Percentiles rank a stretch among this genome's conserved stretches.
These are phyloP conservation scores for Leccinellum rugosiceps DNA, from an alignment of 768 basidiomycete genomes.

Conservation along the genomic window DNA sequence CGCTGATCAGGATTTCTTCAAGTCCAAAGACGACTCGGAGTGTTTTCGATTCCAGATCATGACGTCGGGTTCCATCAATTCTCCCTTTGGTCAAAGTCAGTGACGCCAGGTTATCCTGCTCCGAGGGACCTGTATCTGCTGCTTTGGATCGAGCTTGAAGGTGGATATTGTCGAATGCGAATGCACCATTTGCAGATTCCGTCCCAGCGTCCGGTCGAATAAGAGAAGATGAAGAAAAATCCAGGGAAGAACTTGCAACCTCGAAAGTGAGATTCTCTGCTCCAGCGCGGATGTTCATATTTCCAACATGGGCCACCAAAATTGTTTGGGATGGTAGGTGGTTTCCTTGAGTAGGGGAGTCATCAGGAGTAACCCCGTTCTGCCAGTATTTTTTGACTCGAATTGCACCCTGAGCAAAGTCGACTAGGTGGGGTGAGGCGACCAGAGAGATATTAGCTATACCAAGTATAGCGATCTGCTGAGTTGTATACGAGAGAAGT, in stretches of 20 bases:
- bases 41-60: conserved; percentile 40
- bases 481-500: conserved; percentile 8
- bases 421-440: conserved; percentile 57
- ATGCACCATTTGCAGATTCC: conserved; percentile 45
- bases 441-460: conserved; percentile 40
- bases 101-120: conserved; percentile 61
- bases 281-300: conserved; percentile 55
- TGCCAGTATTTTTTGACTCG: conserved; percentile 44
- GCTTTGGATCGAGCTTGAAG: conserved; percentile 54
- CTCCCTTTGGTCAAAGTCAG: conserved; percentile 47
- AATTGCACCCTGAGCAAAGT: conserved; percentile 53
- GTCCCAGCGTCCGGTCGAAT: conserved; percentile 18
- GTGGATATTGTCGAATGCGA: conserved; percentile 50
- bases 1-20: conserved; percentile 47
- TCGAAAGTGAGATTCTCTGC: conserved; percentile 71
- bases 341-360: not conserved
- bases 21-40: conserved; percentile 46
- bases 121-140: conserved; percentile 37
- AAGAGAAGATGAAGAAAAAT: conserved; percentile 22
- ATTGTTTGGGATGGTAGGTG: conserved; percentile 30
- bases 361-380: not conserved
- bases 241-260: conserved; percentile 39
- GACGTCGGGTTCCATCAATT: conserved; percentile 44
- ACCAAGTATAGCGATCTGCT: conserved; percentile 32
- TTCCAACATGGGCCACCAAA: conserved; percentile 40